Conservation (phyloP, 805 yeast genomes). For the Metschnikowia noctiluminum region DNA sequence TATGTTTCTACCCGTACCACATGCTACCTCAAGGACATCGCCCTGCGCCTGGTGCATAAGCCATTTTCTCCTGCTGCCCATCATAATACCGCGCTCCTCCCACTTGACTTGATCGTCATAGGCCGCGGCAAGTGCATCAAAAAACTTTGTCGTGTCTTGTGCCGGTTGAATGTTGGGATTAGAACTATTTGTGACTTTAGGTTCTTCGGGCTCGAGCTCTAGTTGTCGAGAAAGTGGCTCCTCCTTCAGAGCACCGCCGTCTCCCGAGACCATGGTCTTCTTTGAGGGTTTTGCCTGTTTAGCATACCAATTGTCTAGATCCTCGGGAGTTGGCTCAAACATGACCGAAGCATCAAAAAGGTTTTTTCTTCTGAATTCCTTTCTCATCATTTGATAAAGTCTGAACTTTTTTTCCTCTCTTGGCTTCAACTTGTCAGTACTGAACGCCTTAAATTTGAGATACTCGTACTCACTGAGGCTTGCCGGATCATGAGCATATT, state of each 20-base stretch:
- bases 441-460: conserved; percentile 56
- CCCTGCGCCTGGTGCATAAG: conserved; percentile 75
- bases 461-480: conserved; percentile 59
- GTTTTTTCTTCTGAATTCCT: conserved; percentile 40
- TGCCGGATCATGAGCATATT: conserved; percentile 32
- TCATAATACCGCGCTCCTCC: conserved; percentile 61
- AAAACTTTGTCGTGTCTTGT: conserved; percentile 77
- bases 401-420: conserved; percentile 58
- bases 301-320: conserved; percentile 40
- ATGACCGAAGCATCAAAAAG: conserved; percentile 29
- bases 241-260: conserved; percentile 1
- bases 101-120: conserved; percentile 79
- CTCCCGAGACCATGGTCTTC: conserved; percentile 13
- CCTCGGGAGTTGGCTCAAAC: conserved; percentile 42
- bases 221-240: conserved; percentile 4
- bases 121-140: conserved; percentile 70
- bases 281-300: conserved; percentile 28
- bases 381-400: conserved; percentile 55
- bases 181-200: conserved; percentile 32
- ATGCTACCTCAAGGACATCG: conserved; percentile 89
- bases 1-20: conserved; percentile 94
- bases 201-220: conserved; percentile 14
- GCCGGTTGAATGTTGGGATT: conserved; percentile 56
- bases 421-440: conserved; percentile 57
- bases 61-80: conserved; percentile 72